A percentile compares a stretch with the other conserved stretches of the same genome.
phyloP scores from a whole-genome alignment of 78 protist genomes.

The Dictyostelium citrinum region DNA sequence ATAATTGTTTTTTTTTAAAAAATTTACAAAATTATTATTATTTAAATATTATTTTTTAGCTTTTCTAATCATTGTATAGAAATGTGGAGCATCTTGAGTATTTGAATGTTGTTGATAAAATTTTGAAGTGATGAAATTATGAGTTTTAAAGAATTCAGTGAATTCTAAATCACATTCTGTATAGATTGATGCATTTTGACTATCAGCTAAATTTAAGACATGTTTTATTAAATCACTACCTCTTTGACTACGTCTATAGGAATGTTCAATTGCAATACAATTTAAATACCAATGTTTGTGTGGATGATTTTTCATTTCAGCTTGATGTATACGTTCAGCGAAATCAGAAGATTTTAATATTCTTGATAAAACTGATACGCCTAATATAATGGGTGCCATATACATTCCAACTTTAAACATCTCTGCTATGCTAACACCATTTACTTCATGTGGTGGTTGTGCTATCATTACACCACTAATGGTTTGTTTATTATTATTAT shows the following conservation, averaged over 20 bases:
- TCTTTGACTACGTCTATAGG: not conserved
- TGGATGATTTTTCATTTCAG: not conserved
- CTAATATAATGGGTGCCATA: conserved; percentile 31
- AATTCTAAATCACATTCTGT: conserved; percentile 17
- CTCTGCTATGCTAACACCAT: conserved; percentile 19
- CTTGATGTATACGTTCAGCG: conserved; percentile 14
- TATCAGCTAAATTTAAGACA: conserved; percentile 36
- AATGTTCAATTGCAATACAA: not conserved
- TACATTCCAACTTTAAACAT: conserved; percentile 51
- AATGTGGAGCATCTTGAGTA: not conserved
- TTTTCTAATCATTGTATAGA: conserved; percentile 2
- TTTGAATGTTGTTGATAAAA: conserved; percentile 1
- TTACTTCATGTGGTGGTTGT: conserved; percentile 56
- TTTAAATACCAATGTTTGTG: conserved; percentile 19
- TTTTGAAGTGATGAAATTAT: not conserved
- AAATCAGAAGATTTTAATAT: conserved; percentile 20
- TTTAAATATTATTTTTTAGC: not conserved
- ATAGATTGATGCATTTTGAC: conserved; percentile 35
- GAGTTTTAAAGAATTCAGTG: conserved; percentile 11
- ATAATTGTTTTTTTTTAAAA: not conserved
- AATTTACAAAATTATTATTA: not conserved
- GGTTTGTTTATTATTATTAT: not conserved
- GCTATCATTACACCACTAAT: conserved; percentile 33
- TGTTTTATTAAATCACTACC: conserved; percentile 6
- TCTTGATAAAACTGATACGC: conserved; percentile 13